phyloP scores from a whole-genome alignment of 352 stramenopile genomes.

The Pythium dissotocum region DNA sequence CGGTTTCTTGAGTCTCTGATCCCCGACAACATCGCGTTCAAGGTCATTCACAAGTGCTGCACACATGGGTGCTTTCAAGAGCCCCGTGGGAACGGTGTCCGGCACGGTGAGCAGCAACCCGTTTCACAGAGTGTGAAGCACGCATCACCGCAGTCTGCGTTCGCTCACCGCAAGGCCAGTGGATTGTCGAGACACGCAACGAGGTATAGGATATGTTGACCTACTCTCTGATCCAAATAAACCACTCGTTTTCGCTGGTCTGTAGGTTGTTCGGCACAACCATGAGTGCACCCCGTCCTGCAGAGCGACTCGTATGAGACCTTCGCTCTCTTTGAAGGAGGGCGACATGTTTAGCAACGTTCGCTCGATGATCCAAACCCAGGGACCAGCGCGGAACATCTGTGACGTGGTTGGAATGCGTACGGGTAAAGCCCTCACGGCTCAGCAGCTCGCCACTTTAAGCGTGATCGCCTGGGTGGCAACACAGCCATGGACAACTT shows the following conservation, averaged over 20 bases:
- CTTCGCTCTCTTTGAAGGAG: too few relatives aligned
- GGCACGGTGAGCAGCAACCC: neutral
- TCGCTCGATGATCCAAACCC: too few relatives aligned
- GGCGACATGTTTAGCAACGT: too few relatives aligned
- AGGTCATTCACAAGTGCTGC: neutral
- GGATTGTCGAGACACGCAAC: neutral
- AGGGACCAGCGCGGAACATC: neutral
- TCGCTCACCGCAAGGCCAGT: neutral
- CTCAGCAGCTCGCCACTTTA: conserved; percentile 11
- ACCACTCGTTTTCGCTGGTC: too few relatives aligned
- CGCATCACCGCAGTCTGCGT: neutral
- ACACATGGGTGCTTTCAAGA: neutral
- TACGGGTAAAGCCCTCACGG: neutral
- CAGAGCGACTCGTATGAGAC: too few relatives aligned
- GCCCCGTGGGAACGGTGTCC: neutral
- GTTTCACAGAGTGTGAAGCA: neutral
- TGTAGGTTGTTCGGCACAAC: neutral
- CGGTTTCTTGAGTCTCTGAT: neutral
- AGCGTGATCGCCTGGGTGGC: neutral
- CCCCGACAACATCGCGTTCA: neutral
- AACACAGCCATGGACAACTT: neutral
- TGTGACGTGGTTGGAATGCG: conserved; percentile 1
- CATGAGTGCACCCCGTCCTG: too few relatives aligned
- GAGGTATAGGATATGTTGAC: neutral
- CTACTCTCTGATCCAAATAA: too few relatives aligned